Percentiles rank a stretch among this genome's conserved stretches.
phyloP scores from a whole-genome alignment of 2,329 filamentous ascomycete species.

The Plectosphaerella sp. region DNA sequence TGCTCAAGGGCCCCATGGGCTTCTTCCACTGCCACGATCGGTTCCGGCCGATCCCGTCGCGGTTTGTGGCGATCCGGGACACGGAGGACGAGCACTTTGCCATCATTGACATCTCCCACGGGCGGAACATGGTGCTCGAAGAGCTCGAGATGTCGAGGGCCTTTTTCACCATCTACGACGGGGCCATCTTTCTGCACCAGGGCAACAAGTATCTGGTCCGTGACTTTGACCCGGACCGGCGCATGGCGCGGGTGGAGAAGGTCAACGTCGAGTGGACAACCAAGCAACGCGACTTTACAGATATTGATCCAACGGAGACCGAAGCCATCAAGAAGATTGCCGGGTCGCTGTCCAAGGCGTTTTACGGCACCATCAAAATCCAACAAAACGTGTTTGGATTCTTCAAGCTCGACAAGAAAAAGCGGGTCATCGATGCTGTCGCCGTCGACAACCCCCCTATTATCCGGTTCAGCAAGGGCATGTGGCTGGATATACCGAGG shows the following conservation, averaged over 20 bases:
- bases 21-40: slow-evolving; percentile 89
- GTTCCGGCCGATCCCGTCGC: slow-evolving; percentile 80
- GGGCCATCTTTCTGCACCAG: slow-evolving; percentile 94
- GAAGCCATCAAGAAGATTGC: slow-evolving; percentile 75
- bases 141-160: slow-evolving; percentile 95
- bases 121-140: slow-evolving; percentile 80
- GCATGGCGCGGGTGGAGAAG: slow-evolving; percentile 80
- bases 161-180: slow-evolving; percentile 93
- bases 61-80: slow-evolving; percentile 82
- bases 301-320: slow-evolving; percentile 89
- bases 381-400: slow-evolving; percentile 89
- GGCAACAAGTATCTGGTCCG: slow-evolving; percentile 89
- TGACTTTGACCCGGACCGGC: slow-evolving; percentile 76
- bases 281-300: slow-evolving; percentile 85
- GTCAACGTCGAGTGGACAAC: slow-evolving; percentile 96
- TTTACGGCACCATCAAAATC: slow-evolving; percentile 82
- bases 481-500: slow-evolving; percentile 92
- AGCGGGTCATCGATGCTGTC: slow-evolving; percentile 84
- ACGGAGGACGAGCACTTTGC: slow-evolving; percentile 89
- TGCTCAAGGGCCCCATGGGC: slow-evolving; percentile 69
- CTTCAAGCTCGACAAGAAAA: slow-evolving; percentile 89
- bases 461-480: slow-evolving; percentile 76
- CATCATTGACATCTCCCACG: slow-evolving; percentile 81
- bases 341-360: slow-evolving; percentile 63
- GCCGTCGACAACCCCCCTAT: slow-evolving; percentile 92